Percentiles rank a stretch among this genome's conserved stretches.
These are phyloP conservation scores for Spergularia marina DNA, from an alignment of 148 eudicot species.

Conservation along the genomic window DNA sequence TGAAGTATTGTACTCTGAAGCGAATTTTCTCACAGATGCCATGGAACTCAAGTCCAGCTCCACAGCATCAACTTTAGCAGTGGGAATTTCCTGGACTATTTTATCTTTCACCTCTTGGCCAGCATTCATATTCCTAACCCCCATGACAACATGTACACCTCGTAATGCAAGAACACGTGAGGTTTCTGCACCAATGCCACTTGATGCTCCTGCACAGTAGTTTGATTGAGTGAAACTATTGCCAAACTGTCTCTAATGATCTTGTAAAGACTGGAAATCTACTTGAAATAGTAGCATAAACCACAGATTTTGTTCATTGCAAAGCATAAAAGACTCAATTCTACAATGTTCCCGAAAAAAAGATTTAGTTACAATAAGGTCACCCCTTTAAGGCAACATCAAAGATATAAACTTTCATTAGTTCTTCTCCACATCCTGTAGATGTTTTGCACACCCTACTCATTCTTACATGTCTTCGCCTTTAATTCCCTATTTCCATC, in stretches of 20 bases:
- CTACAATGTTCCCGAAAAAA: no score
- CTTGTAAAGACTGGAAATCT: not conserved
- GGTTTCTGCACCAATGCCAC: conserved; percentile 86
- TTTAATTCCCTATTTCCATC: no score
- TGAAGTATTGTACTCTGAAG: conserved; percentile 50
- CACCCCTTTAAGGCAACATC: no score
- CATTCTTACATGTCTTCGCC: no score
- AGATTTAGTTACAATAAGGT: no score
- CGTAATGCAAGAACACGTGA: conserved; percentile 84
- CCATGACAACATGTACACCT: conserved; percentile 93
- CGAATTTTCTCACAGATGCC: conserved; percentile 67
- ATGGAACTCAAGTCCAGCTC: conserved; percentile 81
- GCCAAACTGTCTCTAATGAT: not conserved
- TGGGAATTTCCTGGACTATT: conserved; percentile 57
- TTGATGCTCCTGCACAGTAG: conserved; percentile 64
- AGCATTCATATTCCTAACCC: conserved; percentile 58
- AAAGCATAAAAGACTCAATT: no score
- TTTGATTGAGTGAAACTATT: conserved; percentile 4
- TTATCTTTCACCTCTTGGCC: conserved; percentile 55
- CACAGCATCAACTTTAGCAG: conserved; percentile 72
- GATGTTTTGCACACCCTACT: no score
- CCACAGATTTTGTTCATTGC: not conserved
- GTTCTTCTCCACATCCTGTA: no score
- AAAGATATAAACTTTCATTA: no score
- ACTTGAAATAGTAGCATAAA: not conserved